Base-by-base conservation (phyloP, 179 eudicot genomes). In the Silene vulgaris region DNA sequence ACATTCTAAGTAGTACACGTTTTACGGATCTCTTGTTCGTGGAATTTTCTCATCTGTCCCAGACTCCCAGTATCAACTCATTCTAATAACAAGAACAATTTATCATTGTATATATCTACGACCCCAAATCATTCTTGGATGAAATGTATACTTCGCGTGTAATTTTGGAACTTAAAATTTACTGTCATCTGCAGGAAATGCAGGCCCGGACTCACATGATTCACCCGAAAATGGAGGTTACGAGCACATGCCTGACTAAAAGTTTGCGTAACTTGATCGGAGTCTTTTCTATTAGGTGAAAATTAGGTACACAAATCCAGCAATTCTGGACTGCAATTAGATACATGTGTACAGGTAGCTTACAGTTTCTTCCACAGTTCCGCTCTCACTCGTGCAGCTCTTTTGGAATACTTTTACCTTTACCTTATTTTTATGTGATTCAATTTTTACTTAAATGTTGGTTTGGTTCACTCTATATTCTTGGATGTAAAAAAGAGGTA, bases 211-310 rank as follows among this genome's bases (percentile, higher is more conserved):
- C 32, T 78, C 81, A n/a, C 83, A 76, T 45, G 84, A 80, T 19
- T 88, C 88, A 45, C 87, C 90, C 23, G 87, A 84, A 79, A 85
- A 85, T 65, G 92, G 87, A 40, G 84, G 81, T 71, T 85, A 78
- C 56, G 80, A 85, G 71, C 81, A 80, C 40, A 75, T 86, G 76
- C 82, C 83, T 57, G 84, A 77, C 65, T 83, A 80, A 72, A 69
- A 57, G 65, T 57, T 74, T 8, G 5, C 52, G 48, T 21, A 37
- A 29, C 35, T 68, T 21, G 37, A 13, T 52, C 67, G 32, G 65
- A 60, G 75, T 71, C 56, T 50, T 50, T 62, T 77, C 35, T 54
- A 3, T 50, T 77, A 77, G 80, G 80, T 69, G 23, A 67, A 72
- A 57, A 56, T 75, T 67, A 67, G 75, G 63, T 71, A 40, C 50